phyloP scores from a whole-genome alignment of 176 grass and related monocot species.

The Aechmea fasciata region DNA sequence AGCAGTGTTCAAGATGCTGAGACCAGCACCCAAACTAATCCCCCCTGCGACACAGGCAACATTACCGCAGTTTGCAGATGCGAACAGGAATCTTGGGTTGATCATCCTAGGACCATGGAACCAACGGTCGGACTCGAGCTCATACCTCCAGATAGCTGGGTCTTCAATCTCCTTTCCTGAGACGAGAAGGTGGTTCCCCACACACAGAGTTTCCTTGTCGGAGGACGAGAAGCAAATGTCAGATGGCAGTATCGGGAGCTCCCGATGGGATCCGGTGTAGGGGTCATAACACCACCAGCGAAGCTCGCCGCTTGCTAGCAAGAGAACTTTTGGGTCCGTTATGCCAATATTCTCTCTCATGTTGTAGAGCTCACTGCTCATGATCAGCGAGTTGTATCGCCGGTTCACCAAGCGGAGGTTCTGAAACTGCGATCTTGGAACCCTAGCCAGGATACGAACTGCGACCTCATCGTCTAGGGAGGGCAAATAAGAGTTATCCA shows the following conservation, averaged over 20 bases:
- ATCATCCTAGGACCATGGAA: conserved; percentile 2
- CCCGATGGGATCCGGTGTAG: not conserved
- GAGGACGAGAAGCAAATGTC: not conserved
- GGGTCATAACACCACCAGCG: conserved; percentile 6
- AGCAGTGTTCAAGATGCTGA: not conserved
- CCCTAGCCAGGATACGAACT: conserved; percentile 4
- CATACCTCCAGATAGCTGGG: conserved; percentile 10
- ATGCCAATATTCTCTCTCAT: not conserved
- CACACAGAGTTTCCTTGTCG: conserved; percentile 2
- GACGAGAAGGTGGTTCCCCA: conserved; percentile 10
- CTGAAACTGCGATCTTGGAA: conserved; percentile 4
- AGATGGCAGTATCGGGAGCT: conserved; percentile 6
- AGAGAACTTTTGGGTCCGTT: conserved; percentile 4
- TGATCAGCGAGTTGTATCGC: not conserved
- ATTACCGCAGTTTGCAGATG: conserved; percentile 4
- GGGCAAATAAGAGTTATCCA: conserved; percentile 5
- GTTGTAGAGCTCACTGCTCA: not conserved
- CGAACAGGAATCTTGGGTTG: conserved; percentile 5
- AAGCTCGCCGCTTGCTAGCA: conserved; percentile 3
- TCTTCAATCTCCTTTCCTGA: conserved; percentile 6
- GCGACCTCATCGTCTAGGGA: not conserved
- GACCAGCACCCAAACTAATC: not conserved
- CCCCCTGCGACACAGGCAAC: conserved; percentile 10
- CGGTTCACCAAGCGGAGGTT: conserved; percentile 1
- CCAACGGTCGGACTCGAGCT: not conserved